A percentile compares a stretch with the other conserved stretches of the same genome.
phyloP scores from a whole-genome alignment of 1,284 basidiomycete species.

The Apiotrichum sp. region DNA sequence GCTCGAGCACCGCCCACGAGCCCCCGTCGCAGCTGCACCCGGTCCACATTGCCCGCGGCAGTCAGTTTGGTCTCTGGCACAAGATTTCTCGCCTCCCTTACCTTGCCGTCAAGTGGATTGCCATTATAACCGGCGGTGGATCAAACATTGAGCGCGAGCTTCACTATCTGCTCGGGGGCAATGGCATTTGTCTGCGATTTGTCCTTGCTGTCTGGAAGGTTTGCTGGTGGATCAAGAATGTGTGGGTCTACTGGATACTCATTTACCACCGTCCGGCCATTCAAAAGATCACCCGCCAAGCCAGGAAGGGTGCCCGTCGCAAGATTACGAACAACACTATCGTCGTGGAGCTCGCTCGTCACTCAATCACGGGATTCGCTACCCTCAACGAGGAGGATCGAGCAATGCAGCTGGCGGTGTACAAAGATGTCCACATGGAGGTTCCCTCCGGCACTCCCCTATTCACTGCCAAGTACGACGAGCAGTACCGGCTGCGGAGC shows the following conservation, averaged over 20 bases:
- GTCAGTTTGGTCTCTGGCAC: neutral
- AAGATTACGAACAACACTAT: constrained; percentile 4
- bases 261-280: constrained; percentile 8
- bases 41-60: neutral
- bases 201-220: constrained; percentile 4
- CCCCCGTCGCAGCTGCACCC: neutral
- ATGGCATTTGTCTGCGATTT: neutral
- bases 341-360: constrained; percentile 6
- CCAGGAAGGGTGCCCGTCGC: constrained; percentile 6
- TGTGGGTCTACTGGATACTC: constrained; percentile 8
- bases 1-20: neutral
- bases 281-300: constrained; percentile 1
- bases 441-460: constrained; percentile 1
- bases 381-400: neutral
- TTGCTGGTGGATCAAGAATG: constrained; percentile 3
- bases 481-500: neutral
- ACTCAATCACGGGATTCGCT: constrained; percentile 5
- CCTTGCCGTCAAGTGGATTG: constrained; percentile 10
- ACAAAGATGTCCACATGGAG: neutral
- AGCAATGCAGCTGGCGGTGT: neutral
- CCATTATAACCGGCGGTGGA: constrained; percentile 6
- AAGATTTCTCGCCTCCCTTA: neutral
- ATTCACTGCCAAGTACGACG: constrained; percentile 5
- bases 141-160: constrained; percentile 10
- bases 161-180: constrained; percentile 3